Evolutionary conservation across 2,329 filamentous ascomycete genomes (phyloP), one percentile per base, ranked within the genome.

Genomic region (Cytospora paraplurivora): DNA sequence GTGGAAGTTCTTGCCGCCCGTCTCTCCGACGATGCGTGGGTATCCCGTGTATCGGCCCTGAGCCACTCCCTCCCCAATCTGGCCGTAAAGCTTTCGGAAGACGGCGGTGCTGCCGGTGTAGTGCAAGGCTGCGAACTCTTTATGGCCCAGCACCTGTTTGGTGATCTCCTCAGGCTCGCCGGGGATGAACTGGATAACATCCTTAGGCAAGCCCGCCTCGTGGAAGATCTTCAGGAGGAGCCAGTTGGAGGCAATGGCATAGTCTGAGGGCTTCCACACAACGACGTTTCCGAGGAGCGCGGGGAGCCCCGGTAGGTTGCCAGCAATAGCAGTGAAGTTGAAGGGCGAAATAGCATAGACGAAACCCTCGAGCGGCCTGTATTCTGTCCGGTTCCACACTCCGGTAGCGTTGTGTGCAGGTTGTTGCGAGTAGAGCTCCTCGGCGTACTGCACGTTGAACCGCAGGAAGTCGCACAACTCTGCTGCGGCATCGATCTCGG

Each of bases 301-400:
- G 15, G 94, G 93, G 0, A 91, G 89, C 55, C 87, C 89, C 17
- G 90, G 86, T 50, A 98, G 82, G 78, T 97, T 97, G 62, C 89
- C 94, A 12, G 88, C 93, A 70, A 98, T 96, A 67, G 93, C 93
- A 27, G 93, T 97, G 79, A 98, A 98, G 82, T 98, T 98, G 85
- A 97, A 98, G 51, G 93, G 93, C 65, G 89, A 92, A 71, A 97
- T 87, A 41, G 93, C 94, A 75, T 97, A 97, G 67, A 98, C 92
- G 76, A 98, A 97, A 19, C 93, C 93, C 76, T 98, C 93, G 3
- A 98, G 85, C 19, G 94, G 89, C 47, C 93, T 85, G 81, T 97
- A 88, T 78, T 97, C 93, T 65, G 93, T 85, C 50, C 93, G 87
- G 78, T 97, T 97, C 93, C 93, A 97, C 44, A 96, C 85, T 47